These are phyloP conservation scores for Candida ipomoeae DNA, from an alignment of 805 yeast species.

Conservation along the genomic window DNA sequence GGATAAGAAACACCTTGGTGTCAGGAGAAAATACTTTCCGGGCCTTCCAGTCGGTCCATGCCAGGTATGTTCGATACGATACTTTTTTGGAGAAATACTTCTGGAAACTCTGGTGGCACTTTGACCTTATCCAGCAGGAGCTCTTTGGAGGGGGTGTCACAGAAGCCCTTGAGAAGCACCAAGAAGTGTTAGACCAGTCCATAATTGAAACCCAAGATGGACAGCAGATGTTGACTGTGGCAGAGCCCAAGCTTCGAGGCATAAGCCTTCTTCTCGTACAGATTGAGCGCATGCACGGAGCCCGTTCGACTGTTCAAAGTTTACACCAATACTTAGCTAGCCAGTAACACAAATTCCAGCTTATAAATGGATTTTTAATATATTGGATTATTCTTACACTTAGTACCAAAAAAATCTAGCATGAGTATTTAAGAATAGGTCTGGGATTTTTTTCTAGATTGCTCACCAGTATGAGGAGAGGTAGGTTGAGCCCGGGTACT, in stretches of 20 bases:
- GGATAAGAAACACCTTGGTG: not conserved
- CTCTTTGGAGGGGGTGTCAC: not conserved
- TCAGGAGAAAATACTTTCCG: not conserved
- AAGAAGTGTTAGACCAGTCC: not conserved
- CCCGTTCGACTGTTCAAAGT: not conserved
- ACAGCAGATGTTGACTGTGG: not conserved
- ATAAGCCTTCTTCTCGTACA: not conserved
- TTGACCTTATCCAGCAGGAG: slow-evolving; percentile 4
- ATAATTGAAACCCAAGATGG: not conserved
- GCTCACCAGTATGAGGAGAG: not conserved
- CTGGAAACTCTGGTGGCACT: slow-evolving; percentile 8
- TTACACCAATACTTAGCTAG: not conserved
- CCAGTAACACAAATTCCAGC: not conserved
- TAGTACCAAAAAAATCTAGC: too few relatives aligned
- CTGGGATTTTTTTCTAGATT: not conserved
- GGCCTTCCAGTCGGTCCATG: slow-evolving; percentile 1
- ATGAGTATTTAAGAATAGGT: too few relatives aligned
- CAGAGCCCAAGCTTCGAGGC: not conserved
- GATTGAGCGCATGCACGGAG: slow-evolving; percentile 1
- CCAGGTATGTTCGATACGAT: not conserved
- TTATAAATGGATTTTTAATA: not conserved
- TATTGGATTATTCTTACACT: not conserved
- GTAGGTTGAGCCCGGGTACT: not conserved
- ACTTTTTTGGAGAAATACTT: slow-evolving; percentile 8
- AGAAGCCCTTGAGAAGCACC: not conserved